Percentiles rank a stretch among this genome's conserved stretches.
These are phyloP conservation scores for Rhizopogon sp. DNA, from an alignment of 768 basidiomycete species.

Conservation along the genomic window DNA sequence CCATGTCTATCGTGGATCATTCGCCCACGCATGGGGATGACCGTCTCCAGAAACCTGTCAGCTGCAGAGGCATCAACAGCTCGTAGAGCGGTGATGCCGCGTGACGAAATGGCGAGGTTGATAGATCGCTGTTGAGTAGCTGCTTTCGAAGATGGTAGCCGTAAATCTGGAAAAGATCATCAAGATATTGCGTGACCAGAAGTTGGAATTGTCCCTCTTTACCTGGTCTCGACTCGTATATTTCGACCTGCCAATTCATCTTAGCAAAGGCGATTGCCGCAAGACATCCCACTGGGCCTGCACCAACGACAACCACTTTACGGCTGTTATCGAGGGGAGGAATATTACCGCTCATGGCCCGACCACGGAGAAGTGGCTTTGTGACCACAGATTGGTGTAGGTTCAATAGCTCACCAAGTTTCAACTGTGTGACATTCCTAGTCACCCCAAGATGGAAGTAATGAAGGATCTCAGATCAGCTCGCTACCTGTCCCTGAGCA, in stretches of 20 bases:
- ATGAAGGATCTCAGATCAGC: constrained; percentile 11
- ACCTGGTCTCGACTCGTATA: constrained; percentile 83
- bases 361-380: not conserved
- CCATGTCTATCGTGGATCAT: constrained; percentile 87
- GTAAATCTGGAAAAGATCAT: constrained; percentile 50
- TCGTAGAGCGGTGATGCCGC: constrained; percentile 85
- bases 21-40: constrained; percentile 91
- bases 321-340: constrained; percentile 13
- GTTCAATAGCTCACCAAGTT: not conserved
- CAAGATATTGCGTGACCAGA: constrained; percentile 8
- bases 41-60: constrained; percentile 64
- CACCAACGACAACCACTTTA: constrained; percentile 72
- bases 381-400: not conserved
- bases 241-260: constrained; percentile 77
- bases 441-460: constrained; percentile 11
- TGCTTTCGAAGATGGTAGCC: constrained; percentile 64
- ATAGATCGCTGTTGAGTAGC: constrained; percentile 80
- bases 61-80: constrained; percentile 71
- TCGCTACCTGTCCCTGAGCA: constrained; percentile 2
- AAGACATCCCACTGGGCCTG: constrained; percentile 93
- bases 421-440: not conserved
- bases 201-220: constrained; percentile 15
- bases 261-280: constrained; percentile 82
- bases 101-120: constrained; percentile 92
- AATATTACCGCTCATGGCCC: constrained; percentile 10